A percentile compares a stretch with the other conserved stretches of the same genome.
phyloP scores from a whole-genome alignment of 129 eudicot genomes.

The Tagetes erecta region DNA sequence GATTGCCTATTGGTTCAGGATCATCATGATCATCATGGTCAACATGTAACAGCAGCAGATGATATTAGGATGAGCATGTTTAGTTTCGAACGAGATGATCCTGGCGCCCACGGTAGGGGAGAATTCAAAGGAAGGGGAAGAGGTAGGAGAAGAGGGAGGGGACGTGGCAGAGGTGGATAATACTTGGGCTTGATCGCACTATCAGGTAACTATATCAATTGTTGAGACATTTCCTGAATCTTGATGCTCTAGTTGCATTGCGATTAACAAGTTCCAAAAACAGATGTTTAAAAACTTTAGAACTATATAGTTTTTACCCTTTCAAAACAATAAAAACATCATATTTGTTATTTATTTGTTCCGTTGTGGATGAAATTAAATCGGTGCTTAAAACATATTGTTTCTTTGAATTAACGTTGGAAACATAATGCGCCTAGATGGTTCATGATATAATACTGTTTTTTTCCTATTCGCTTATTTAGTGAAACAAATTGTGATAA shows the following conservation, averaged over 20 bases:
- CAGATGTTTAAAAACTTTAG: not conserved
- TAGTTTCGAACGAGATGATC: conserved; percentile 63
- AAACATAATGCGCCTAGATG: too few species aligned
- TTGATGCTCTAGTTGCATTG: too few species aligned
- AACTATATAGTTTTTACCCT: not conserved
- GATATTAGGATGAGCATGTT: conserved; percentile 74
- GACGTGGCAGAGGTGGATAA: conserved; percentile 48
- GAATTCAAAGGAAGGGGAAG: conserved; percentile 75
- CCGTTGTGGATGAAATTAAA: not conserved
- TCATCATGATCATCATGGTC: conserved; percentile 50
- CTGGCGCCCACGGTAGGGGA: conserved; percentile 32
- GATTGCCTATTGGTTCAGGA: conserved; percentile 43
- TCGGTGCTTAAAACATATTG: too few species aligned
- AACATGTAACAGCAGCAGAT: conserved; percentile 52
- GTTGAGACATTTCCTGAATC: too few species aligned
- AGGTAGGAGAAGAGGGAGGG: conserved; percentile 63
- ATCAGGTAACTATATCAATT: conserved; percentile 5
- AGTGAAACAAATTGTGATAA: too few species aligned
- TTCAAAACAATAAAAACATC: not conserved
- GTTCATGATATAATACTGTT: too few species aligned
- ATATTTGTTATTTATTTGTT: not conserved
- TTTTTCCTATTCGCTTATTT: too few species aligned
- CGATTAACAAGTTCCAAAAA: not conserved
- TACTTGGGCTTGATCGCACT: not conserved
- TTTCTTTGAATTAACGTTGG: too few species aligned